Evolutionary conservation across 331 rosid species (phyloP).

Genomic region (Saraca asoca): DNA sequence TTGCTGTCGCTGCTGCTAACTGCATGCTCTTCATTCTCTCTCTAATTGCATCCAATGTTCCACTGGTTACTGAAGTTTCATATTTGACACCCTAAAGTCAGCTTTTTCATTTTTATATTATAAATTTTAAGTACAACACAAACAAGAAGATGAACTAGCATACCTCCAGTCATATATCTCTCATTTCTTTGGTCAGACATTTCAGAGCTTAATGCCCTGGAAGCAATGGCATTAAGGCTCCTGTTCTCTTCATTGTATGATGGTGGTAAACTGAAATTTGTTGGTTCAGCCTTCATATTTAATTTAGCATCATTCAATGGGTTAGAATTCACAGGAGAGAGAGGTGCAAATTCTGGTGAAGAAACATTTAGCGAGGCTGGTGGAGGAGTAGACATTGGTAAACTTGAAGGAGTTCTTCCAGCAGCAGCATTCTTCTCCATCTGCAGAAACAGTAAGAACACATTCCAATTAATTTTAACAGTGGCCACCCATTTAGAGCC

Average conservation of each 20-base stretch:
- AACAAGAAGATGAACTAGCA: constrained; percentile 7
- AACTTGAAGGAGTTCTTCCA: constrained; percentile 92
- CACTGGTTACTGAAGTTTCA: constrained; percentile 70
- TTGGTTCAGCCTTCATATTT: constrained; percentile 72
- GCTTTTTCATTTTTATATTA: not conserved
- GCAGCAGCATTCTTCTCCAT: constrained; percentile 99
- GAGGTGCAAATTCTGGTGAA: constrained; percentile 87
- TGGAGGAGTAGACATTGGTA: constrained; percentile 96
- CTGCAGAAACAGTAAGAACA: constrained; percentile 52
- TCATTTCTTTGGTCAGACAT: constrained; percentile 80
- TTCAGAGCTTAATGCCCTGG: constrained; percentile 71
- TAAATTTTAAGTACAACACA: constrained; percentile 4
- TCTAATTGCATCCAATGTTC: constrained; percentile 92
- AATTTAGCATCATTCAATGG: constrained; percentile 68
- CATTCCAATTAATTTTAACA: not conserved
- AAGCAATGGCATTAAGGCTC: constrained; percentile 47
- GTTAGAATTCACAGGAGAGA: constrained; percentile 84
- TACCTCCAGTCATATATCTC: constrained; percentile 86
- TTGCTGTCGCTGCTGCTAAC: constrained; percentile 76
- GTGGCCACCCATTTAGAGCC: too few species aligned
- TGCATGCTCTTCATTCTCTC: constrained; percentile 98
- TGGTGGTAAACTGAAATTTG: constrained; percentile 74
- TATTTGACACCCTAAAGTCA: constrained; percentile 20
- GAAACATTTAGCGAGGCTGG: constrained; percentile 71
- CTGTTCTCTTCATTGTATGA: constrained; percentile 75